These are phyloP conservation scores for Tricholoma hemisulphureum DNA, from an alignment of 768 basidiomycete species.

Conservation along the genomic window DNA sequence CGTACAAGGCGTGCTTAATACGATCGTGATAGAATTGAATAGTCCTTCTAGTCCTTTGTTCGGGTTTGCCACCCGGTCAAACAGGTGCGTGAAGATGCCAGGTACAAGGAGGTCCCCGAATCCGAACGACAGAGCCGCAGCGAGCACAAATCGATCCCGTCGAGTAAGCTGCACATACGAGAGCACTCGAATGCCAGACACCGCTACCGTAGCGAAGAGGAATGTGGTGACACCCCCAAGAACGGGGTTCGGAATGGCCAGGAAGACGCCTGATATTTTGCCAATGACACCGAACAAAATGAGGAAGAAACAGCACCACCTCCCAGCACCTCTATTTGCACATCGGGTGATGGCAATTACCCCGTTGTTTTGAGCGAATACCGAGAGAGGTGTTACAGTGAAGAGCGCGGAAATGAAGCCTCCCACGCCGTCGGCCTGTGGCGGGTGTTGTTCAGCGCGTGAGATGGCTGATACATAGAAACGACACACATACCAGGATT, in stretches of 20 bases:
- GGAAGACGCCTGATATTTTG: constrained; percentile 80
- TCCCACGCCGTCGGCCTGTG: constrained; percentile 77
- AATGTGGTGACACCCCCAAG: constrained; percentile 87
- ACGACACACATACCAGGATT: constrained; percentile 54
- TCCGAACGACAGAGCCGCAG: constrained; percentile 67
- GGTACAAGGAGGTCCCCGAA: constrained; percentile 70
- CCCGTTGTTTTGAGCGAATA: constrained; percentile 73
- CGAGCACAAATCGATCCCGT: constrained; percentile 67
- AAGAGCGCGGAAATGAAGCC: constrained; percentile 79
- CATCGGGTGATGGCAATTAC: constrained; percentile 84
- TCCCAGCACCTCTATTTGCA: constrained; percentile 75
- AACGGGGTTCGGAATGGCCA: constrained; percentile 81
- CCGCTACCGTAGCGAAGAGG: constrained; percentile 73
- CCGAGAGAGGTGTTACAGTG: constrained; percentile 77
- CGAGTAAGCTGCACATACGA: constrained; percentile 58
- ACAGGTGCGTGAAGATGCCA: constrained; percentile 64
- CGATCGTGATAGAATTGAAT: constrained; percentile 75
- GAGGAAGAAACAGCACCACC: constrained; percentile 78
- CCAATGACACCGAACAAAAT: constrained; percentile 79
- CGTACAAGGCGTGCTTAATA: constrained; percentile 81
- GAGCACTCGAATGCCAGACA: constrained; percentile 71
- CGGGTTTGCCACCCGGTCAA: constrained; percentile 56
- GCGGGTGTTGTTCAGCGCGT: constrained; percentile 39
- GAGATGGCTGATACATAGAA: constrained; percentile 34
- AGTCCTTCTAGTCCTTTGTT: constrained; percentile 62